Percentiles rank a stretch among this genome's conserved stretches.
These are phyloP conservation scores for Basidiobolus heterosporus DNA, from an alignment of 371 early-diverging fungal species.

Conservation along the genomic window DNA sequence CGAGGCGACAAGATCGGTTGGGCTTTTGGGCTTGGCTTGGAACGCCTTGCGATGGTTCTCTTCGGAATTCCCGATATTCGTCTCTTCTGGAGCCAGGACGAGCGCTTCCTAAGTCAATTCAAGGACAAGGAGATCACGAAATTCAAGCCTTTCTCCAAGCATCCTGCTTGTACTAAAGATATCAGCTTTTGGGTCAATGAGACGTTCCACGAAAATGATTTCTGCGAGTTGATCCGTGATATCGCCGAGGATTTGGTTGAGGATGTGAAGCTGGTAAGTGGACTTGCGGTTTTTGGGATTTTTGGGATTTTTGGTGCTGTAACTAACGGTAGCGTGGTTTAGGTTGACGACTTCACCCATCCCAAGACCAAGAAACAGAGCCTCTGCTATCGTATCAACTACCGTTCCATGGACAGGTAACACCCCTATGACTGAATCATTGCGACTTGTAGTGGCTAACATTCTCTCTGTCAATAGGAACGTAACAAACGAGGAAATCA, in stretches of 20 bases:
- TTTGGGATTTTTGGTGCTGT: no score
- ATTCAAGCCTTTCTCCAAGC: conserved; percentile 70
- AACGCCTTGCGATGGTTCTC: conserved; percentile 91
- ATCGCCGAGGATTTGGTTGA: conserved; percentile 86
- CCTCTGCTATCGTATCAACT: conserved; percentile 82
- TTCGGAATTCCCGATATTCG: conserved; percentile 92
- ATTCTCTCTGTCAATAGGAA: conserved; percentile 26
- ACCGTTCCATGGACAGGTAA: conserved; percentile 75
- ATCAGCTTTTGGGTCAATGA: conserved; percentile 72
- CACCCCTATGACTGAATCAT: conserved; percentile 3
- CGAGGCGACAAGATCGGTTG: conserved; percentile 69
- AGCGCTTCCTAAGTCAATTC: conserved; percentile 81
- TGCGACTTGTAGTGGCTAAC: no score
- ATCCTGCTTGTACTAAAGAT: conserved; percentile 80
- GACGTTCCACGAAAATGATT: conserved; percentile 76
- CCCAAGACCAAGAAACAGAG: conserved; percentile 68
- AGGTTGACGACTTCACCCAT: conserved; percentile 78
- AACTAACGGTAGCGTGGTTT: conserved; percentile 1
- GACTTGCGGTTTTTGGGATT: neutral
- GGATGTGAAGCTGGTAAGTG: conserved; percentile 57
- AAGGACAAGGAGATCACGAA: conserved; percentile 34
- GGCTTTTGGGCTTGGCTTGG: conserved; percentile 94
- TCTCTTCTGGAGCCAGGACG: conserved; percentile 85
- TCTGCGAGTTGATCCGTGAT: conserved; percentile 82
- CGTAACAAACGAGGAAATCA: conserved; percentile 85